A percentile compares a stretch with the other conserved stretches of the same genome.
phyloP scores from a whole-genome alignment of 2,329 filamentous ascomycete genomes.

The Cladophialophora psammophila region DNA sequence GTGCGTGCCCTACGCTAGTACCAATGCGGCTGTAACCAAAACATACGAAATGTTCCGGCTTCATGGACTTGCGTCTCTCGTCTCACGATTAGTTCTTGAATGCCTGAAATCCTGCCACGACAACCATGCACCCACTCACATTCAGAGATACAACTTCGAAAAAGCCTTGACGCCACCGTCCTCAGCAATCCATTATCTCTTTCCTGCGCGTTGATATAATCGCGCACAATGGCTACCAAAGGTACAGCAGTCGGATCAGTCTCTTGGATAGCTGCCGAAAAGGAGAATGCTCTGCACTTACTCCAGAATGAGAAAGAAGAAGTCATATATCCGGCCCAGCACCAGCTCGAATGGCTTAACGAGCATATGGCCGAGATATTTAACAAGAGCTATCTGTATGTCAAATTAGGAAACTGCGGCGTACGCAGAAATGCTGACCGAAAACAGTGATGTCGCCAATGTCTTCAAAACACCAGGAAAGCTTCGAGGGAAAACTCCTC shows the following conservation, averaged over 20 bases:
- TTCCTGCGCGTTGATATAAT: not conserved
- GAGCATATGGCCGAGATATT: slow-evolving; percentile 98
- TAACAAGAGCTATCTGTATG: slow-evolving; percentile 83
- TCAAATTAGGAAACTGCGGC: slow-evolving; percentile 40
- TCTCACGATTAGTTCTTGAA: not conserved
- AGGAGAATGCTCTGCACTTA: slow-evolving; percentile 77
- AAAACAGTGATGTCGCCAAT: slow-evolving; percentile 80
- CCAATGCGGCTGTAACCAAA: slow-evolving; percentile 4
- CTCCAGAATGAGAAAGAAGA: slow-evolving; percentile 86
- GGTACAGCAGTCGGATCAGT: slow-evolving; percentile 74
- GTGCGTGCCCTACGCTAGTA: not conserved
- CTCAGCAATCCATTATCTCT: not conserved
- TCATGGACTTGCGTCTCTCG: not conserved
- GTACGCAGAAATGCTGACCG: slow-evolving; percentile 22
- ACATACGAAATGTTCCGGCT: not conserved
- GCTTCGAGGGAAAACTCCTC: slow-evolving; percentile 57
- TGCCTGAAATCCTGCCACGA: not conserved
- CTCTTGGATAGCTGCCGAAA: slow-evolving; percentile 86
- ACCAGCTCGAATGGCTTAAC: slow-evolving; percentile 97
- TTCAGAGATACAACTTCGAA: not conserved
- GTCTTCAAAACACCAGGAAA: slow-evolving; percentile 78
- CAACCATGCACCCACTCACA: slow-evolving; percentile 1
- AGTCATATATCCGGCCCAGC: slow-evolving; percentile 87
- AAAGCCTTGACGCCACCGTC: not conserved
- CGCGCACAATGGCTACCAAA: slow-evolving; percentile 44